A percentile compares a stretch with the other conserved stretches of the same genome.
Evolutionary conservation across 2,329 filamentous ascomycete species (phyloP).

Genomic region (Hymenoscyphus repandus): DNA sequence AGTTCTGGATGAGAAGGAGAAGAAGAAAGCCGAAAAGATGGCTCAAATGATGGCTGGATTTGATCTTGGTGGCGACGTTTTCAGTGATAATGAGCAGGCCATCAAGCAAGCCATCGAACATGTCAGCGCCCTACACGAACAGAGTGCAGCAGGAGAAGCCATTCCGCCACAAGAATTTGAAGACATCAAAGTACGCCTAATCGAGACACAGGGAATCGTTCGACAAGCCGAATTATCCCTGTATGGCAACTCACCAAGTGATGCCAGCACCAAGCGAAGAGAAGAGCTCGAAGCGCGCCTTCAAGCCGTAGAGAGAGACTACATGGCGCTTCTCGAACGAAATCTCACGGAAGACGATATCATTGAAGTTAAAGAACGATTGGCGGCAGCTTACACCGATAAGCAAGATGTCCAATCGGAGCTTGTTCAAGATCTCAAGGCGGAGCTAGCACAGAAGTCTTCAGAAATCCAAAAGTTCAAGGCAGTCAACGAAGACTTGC

Average conservation of each 20-base stretch:
- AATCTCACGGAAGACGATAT: constrained; percentile 75
- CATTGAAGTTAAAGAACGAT: constrained; percentile 74
- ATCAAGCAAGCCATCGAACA: constrained; percentile 81
- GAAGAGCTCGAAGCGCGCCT: constrained; percentile 74
- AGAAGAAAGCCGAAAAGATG: constrained; percentile 98
- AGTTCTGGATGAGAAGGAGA: constrained; percentile 92
- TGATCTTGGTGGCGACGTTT: constrained; percentile 85
- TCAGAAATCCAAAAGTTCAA: constrained; percentile 80
- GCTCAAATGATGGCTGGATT: constrained; percentile 99
- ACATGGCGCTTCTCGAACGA: constrained; percentile 74
- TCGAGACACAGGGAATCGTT: constrained; percentile 89
- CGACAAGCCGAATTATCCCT: constrained; percentile 86
- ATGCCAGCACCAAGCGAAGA: constrained; percentile 62
- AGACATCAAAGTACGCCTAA: constrained; percentile 68
- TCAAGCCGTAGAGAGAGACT: constrained; percentile 70
- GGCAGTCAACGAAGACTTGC: constrained; percentile 73
- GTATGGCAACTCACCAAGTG: constrained; percentile 61
- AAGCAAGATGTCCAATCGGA: constrained; percentile 69
- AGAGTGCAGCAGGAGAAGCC: constrained; percentile 70
- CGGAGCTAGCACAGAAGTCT: constrained; percentile 69
- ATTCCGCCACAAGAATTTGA: constrained; percentile 78
- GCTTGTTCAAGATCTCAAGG: constrained; percentile 70
- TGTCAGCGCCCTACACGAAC: constrained; percentile 71
- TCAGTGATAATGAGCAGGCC: constrained; percentile 85
- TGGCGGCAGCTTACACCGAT: constrained; percentile 71